Conservation (phyloP, 768 basidiomycete species). For the Collybiopsis luxurians region DNA sequence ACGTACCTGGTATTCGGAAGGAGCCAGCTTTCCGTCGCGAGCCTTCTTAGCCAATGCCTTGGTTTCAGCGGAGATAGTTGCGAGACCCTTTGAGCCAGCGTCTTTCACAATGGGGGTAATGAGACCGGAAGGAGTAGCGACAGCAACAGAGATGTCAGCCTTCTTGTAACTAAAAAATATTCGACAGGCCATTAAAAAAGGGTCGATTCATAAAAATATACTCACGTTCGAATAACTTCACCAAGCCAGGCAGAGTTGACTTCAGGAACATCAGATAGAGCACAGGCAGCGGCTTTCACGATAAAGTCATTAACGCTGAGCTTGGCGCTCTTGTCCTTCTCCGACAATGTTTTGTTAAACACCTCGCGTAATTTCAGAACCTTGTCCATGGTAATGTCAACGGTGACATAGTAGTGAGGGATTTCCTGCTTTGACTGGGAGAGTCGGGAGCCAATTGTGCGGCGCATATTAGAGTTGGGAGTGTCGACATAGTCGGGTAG, state of each 20-base stretch:
- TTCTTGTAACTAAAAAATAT: slow-evolving; percentile 76
- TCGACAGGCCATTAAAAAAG: slow-evolving; percentile 3
- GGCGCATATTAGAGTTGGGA: slow-evolving; percentile 92
- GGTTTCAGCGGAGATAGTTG: slow-evolving; percentile 87
- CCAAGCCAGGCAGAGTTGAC: slow-evolving; percentile 98
- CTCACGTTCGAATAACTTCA: slow-evolving; percentile 92
- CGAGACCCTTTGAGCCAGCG: slow-evolving; percentile 88
- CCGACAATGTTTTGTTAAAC: slow-evolving; percentile 86
- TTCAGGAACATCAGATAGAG: slow-evolving; percentile 93
- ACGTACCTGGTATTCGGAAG: slow-evolving; percentile 90
- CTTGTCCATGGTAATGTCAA: slow-evolving; percentile 96
- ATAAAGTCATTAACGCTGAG: slow-evolving; percentile 98
- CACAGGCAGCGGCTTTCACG: slow-evolving; percentile 90
- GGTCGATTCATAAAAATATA: slow-evolving; percentile 9
- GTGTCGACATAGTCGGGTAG: slow-evolving; percentile 81
- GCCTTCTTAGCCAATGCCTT: slow-evolving; percentile 95
- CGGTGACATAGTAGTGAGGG: slow-evolving; percentile 97
- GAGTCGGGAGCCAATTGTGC: slow-evolving; percentile 86
- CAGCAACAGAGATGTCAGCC: slow-evolving; percentile 95
- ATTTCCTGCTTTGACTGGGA: slow-evolving; percentile 90
- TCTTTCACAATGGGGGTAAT: slow-evolving; percentile 98
- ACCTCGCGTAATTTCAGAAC: slow-evolving; percentile 90
- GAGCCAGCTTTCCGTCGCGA: slow-evolving; percentile 93
- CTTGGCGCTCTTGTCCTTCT: slow-evolving; percentile 89
- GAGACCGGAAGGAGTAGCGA: slow-evolving; percentile 92